A percentile compares a stretch with the other conserved stretches of the same genome.
These are phyloP conservation scores for Rhizopus arrhizus DNA, from an alignment of 371 early-diverging fungal genomes.

Conservation along the genomic window DNA sequence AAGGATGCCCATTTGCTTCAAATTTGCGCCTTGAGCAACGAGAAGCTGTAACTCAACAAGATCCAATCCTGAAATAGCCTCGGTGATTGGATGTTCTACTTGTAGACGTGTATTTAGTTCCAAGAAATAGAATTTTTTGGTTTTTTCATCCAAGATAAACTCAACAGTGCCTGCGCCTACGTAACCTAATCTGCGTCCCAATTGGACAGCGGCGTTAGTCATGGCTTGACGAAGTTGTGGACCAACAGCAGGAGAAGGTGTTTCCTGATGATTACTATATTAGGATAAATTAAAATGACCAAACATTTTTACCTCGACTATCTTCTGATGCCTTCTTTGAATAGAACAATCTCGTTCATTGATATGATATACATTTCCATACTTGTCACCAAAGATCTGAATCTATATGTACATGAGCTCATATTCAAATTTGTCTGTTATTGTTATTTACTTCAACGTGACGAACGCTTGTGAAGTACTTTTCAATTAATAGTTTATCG, in stretches of 20 bases:
- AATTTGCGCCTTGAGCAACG: constrained; percentile 66
- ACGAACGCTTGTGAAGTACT: constrained; percentile 88
- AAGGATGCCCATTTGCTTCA: constrained; percentile 43
- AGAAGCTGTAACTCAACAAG: constrained; percentile 86
- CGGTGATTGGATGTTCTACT: constrained; percentile 97
- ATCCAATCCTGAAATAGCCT: constrained; percentile 90
- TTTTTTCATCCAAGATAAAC: constrained; percentile 72
- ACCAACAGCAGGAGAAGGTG: constrained; percentile 62
- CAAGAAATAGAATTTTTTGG: constrained; percentile 78
- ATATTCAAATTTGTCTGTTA: not conserved
- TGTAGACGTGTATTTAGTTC: constrained; percentile 87
- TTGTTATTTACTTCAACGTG: constrained; percentile 77
- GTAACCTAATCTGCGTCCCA: constrained; percentile 64
- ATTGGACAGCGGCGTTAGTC: constrained; percentile 60
- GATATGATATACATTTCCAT: constrained; percentile 81
- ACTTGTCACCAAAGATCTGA: constrained; percentile 82
- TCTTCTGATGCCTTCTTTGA: constrained; percentile 88
- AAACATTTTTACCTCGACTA: constrained; percentile 66
- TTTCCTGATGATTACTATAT: constrained; percentile 44
- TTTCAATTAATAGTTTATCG: constrained; percentile 87
- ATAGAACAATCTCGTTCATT: constrained; percentile 91
- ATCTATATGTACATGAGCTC: constrained; percentile 37
- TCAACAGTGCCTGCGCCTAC: constrained; percentile 83
- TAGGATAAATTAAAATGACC: constrained; percentile 20
- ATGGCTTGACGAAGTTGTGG: constrained; percentile 51